Percentiles rank a stretch among this genome's conserved stretches.
Conservation (phyloP, 2,329 filamentous ascomycete species). For the Microcyclospora pomicola region DNA sequence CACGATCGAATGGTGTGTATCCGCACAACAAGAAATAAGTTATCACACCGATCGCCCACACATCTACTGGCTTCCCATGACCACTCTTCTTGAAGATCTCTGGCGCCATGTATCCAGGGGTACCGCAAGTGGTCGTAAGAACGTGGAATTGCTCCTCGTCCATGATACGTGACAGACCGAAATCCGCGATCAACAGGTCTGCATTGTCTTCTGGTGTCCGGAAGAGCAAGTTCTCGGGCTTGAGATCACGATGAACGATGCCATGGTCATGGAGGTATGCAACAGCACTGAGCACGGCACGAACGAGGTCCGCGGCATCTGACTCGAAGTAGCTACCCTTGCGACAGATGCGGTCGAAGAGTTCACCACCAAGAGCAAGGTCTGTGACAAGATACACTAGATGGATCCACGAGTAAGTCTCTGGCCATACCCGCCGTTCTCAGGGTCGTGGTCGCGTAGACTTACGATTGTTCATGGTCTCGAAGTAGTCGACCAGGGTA, state of each 20-base stretch:
- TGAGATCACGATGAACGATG: constrained; percentile 94
- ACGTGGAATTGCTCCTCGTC: constrained; percentile 98
- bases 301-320: constrained; percentile 88
- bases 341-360: constrained; percentile 96
- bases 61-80: constrained; percentile 93
- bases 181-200: constrained; percentile 92
- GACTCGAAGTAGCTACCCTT: constrained; percentile 98
- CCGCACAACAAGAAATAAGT: constrained; percentile 97
- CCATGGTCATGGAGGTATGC: constrained; percentile 97
- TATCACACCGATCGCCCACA: constrained; percentile 97
- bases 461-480: constrained; percentile 93
- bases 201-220: constrained; percentile 95
- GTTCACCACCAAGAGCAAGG: constrained; percentile 84
- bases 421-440: background rate
- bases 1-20: constrained; percentile 95
- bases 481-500: constrained; percentile 96
- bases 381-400: constrained; percentile 90
- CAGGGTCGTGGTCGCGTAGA: background rate
- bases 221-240: constrained; percentile 94
- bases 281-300: constrained; percentile 89
- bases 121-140: constrained; percentile 91
- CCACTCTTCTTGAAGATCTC: constrained; percentile 99
- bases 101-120: constrained; percentile 96
- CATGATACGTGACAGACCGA: constrained; percentile 93
- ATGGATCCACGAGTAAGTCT: background rate